Conservation (phyloP, 805 yeast genomes). For the Yamadazyma ubonensis region DNA sequence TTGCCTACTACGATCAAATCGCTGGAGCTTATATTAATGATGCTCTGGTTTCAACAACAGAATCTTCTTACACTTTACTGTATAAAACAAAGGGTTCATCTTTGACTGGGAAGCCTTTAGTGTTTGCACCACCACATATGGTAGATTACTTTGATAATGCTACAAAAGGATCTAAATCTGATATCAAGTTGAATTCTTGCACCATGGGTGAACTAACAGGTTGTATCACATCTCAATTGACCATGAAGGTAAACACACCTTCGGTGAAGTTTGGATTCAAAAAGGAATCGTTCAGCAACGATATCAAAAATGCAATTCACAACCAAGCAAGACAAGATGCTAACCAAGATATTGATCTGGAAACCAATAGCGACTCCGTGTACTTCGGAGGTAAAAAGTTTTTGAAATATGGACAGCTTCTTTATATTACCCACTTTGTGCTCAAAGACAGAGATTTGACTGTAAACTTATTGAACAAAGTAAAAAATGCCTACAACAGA, state of each 20-base stretch:
- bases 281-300: conserved; percentile 8
- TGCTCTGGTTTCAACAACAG: conserved; percentile 39
- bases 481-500: conserved; percentile 19
- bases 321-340: conserved; percentile 20
- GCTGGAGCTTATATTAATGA: conserved; percentile 62
- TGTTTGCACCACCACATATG: conserved; percentile 73
- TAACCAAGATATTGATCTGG: conserved; percentile 17
- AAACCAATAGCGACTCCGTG: conserved; percentile 20
- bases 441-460: conserved; percentile 20
- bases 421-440: conserved; percentile 22
- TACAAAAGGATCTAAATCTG: conserved; percentile 28
- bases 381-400: conserved; percentile 27
- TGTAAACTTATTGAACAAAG: conserved; percentile 12
- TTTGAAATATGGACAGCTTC: conserved; percentile 21
- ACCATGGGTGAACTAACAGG: conserved; percentile 49
- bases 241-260: conserved; percentile 21
- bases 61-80: conserved; percentile 37
- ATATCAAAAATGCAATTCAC: conserved; percentile 13
- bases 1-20: conserved; percentile 49
- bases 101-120: conserved; percentile 41
- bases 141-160: conserved; percentile 40
- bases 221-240: conserved; percentile 39
- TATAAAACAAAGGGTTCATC: conserved; percentile 47
- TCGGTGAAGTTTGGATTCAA: conserved; percentile 3
- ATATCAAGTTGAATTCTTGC: conserved; percentile 46